phyloP scores from a whole-genome alignment of 1,284 basidiomycete genomes.

The Malassezia brasiliensis region DNA sequence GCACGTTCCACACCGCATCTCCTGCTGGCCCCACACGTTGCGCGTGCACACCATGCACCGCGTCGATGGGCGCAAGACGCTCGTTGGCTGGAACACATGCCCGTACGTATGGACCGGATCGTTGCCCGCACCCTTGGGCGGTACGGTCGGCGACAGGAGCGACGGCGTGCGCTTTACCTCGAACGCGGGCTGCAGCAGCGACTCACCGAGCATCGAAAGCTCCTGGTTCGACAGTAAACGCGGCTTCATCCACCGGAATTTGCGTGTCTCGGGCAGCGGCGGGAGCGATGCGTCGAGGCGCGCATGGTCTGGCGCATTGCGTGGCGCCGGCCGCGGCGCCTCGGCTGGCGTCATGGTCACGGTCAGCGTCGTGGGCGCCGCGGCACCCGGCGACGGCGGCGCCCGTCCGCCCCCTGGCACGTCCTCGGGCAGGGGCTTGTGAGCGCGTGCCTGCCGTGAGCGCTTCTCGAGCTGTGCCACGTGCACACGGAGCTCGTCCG shows the following conservation, averaged over 20 bases:
- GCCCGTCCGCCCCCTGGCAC: neutral
- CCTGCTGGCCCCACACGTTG: constrained; percentile 94
- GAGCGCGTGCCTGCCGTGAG: neutral
- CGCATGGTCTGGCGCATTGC: neutral
- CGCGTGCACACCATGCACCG: constrained; percentile 91
- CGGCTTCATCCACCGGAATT: constrained; percentile 17
- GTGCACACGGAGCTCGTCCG: constrained; percentile 1
- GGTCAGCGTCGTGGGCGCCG: neutral
- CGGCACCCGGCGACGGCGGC: neutral
- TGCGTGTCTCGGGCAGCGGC: constrained; percentile 9
- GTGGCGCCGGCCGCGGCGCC: neutral
- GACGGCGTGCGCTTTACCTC: neutral
- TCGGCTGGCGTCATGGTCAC: neutral
- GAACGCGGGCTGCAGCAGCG: constrained; percentile 11
- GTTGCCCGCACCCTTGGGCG: constrained; percentile 12
- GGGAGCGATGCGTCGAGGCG: constrained; percentile 10
- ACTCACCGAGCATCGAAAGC: constrained; percentile 5
- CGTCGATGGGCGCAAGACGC: constrained; percentile 67
- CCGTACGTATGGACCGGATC: constrained; percentile 40
- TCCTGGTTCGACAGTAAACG: constrained; percentile 3
- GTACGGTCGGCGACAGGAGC: constrained; percentile 18
- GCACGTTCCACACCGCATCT: constrained; percentile 62
- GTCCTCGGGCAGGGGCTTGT: neutral
- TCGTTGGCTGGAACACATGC: constrained; percentile 83
- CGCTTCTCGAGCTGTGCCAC: neutral